Base-by-base conservation (phyloP, 2,329 filamentous ascomycete genomes). In the Aspergillus piperis region DNA sequence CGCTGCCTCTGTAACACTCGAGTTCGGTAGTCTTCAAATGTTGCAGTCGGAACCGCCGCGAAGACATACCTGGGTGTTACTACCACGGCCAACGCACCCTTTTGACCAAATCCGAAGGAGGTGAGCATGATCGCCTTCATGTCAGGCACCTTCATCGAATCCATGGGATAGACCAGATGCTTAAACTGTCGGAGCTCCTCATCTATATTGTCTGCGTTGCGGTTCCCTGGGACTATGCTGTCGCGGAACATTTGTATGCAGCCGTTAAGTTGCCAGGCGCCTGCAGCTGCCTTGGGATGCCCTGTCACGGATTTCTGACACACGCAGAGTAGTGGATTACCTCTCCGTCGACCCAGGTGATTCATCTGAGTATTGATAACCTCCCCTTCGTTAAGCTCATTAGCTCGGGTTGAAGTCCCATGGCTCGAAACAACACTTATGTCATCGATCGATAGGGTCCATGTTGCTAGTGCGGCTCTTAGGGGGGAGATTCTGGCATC, bases 221-320 rank as follows among this genome's bases (percentile, higher is more conserved):
- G 89, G 81, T 98, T 98, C 60, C 94, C 94, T 10, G 94, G 94
- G 10, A 98, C 92, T 48, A 97, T 83, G 71, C 92, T 92, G 48
- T 86, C 88, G 83, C 96, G 95, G 68, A 98, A 86, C 51, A 96
- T 91, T 78, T 98, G 94, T 74, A 98, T 82, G 76, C 91, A 93
- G 66, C 94, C 94, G 82, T 98, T 98, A 84, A 98, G 87, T 92
- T 97, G 97, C 92, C 93, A 98, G 36, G 93, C 94, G 81, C 94
- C 94, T 58, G 94, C 94, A 70, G 94, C 93, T 87, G 93, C 94
- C 87, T 98, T 98, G 71, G 94, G 93, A 76, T 98, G 94, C 76
- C 94, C 94, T 53, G 94, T 98, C 61, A 98, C 86, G 77, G 94
- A 97, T 80, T 98, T 98, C 80, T 98, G 94, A 88, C 96, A 97